Conservation (phyloP, 192 early-diverging fungal species). For the Mortierella antarctica region DNA sequence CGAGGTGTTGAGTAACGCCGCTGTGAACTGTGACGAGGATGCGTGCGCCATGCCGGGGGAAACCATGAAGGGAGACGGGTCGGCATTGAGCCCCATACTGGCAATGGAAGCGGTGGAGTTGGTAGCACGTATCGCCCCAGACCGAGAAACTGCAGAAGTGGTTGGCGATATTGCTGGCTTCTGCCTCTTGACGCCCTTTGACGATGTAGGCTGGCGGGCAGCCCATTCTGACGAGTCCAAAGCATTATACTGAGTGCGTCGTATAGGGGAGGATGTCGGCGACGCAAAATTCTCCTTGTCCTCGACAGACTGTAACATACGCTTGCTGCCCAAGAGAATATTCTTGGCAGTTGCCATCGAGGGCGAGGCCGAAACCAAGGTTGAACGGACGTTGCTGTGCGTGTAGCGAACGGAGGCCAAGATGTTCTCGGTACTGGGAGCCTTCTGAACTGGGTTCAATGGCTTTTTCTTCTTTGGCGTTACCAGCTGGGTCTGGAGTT, state of each 20-base stretch:
- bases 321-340: slow-evolving; percentile 25
- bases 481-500: not conserved
- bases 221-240: not conserved
- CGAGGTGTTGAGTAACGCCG: not conserved
- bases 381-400: slow-evolving; percentile 9
- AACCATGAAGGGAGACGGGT: not conserved
- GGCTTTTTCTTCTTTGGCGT: slow-evolving; percentile 52
- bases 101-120: not conserved
- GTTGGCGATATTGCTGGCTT: slow-evolving; percentile 3
- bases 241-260: not conserved
- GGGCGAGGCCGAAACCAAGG: slow-evolving; percentile 5
- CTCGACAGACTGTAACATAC: slow-evolving; percentile 12
- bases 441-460: slow-evolving; percentile 39
- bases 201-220: not conserved
- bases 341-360: slow-evolving; percentile 8
- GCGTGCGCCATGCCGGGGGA: not conserved
- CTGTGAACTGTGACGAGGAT: not conserved
- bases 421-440: slow-evolving; percentile 45
- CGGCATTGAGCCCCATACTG: not conserved
- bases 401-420: slow-evolving; percentile 24
- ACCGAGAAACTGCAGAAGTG: not conserved
- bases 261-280: not conserved
- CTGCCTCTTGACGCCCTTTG: slow-evolving; percentile 20
- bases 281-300: slow-evolving; percentile 32
- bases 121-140: not conserved